Base-by-base conservation (phyloP, 2,329 filamentous ascomycete genomes). In the Hymenoscyphus fraxineus region DNA sequence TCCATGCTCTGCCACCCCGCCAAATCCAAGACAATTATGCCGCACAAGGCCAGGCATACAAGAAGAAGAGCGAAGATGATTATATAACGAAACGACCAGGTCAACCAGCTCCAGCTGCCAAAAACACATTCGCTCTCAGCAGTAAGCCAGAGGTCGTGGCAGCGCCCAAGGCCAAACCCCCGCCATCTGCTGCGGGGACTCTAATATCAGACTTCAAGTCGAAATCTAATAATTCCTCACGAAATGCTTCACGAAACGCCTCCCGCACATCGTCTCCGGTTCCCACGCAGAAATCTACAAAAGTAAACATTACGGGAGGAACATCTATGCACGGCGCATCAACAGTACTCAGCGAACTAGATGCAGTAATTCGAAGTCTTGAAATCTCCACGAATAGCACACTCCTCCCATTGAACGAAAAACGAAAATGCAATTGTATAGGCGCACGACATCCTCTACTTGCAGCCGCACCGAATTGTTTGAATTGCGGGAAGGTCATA, bases 301-400 rank as follows among this genome's bases (percentile, higher is more conserved):
- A 93, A 76, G 77, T 92, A 63, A 86, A 85, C 68, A 88, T 95
- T 63, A 82, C 90, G 0, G 92, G 92, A 54, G 92, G 92, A 13
- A 88, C 85, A 10, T 87, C 91, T 1, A 95, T 95, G 91, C 88
- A 92, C 63, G 91, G 92, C 16, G 86, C 89, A 44, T 92, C 90
- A 0, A 89, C 88, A 1, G 87, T 88, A 0, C 80, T 95, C 19
- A 85, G 85, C 16, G 88, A 90, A 71, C 78, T 91, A 1, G 88
- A 91, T 69, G 88, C 92, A 1, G 93, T 94, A 4, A 98, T 99
- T 69, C 88, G 93, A 31, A 84, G 89, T 1, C 85, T 99, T 6
- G 95, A 99, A 75, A 85, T 97, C n/a, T 90, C 91, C 61, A 97
- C 93, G 1, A 97, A 97, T 73, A 92, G 93, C 0, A 85, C 87